Evolutionary conservation across 2,329 filamentous ascomycete genomes (phyloP), one percentile per base, ranked within the genome.

Genomic region (Dactylellina leptospora): DNA sequence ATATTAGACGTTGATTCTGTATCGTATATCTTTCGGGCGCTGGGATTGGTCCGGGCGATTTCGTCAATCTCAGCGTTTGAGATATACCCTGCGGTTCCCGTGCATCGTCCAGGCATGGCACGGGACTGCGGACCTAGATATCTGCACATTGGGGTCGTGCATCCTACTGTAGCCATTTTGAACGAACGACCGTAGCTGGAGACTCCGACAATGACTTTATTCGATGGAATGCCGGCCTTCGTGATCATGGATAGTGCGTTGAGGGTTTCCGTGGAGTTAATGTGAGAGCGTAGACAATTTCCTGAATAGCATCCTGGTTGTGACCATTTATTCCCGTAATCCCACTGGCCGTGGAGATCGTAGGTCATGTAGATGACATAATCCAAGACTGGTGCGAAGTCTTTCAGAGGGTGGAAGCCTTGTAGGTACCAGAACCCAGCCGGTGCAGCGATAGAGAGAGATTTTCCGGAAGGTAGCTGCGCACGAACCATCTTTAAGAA

Each of bases 351-450:
- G 48, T 55, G 48, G 16, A 63, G 48, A 16, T 63, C 56, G 18
- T 61, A 61, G 30, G 56, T 61, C 56, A 61, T 61, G 13, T 61
- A 61, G n/a, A 80, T 74, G 10, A 80, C 77, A 38, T 81, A 81
- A 54, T 80, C 78, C 0, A 80, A 38, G 0, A 74, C 22, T 1
- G 61, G 51, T 8, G 61, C 74, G 42, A 81, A 82, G 0, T 76
- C 58, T 2, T 75, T 68, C 0, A 82, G 79, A 0, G 78, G 56
- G 28, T 61, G 80, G 58, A 79, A 82, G 0, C 64, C 58, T 64
- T 78, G 79, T 0, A 82, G 75, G 16, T 82, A 82, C 80, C 79
- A 81, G 61, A 77, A 82, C 2, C 56, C 71, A 1, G 18, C 40
- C 0, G 75, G 54, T 54, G 1, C 72, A 42, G 47, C 55, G 68